Evolutionary conservation across 78 protist genomes (phyloP).

Genomic region (Monosiga brevicollis): DNA sequence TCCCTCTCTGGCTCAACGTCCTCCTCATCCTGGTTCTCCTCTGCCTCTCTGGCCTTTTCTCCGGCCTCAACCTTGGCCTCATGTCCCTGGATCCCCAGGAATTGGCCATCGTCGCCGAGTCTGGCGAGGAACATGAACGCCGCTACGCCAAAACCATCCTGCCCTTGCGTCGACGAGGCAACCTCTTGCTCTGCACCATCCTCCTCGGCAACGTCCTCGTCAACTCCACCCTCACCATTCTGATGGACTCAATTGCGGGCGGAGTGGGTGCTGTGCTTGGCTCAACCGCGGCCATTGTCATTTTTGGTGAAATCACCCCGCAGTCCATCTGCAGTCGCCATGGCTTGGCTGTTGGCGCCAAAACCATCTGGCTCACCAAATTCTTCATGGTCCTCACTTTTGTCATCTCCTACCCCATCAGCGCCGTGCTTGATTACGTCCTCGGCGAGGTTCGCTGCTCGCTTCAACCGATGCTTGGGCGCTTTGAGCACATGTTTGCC

Average conservation of each 20-base stretch:
- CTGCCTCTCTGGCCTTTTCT: conserved; percentile 59
- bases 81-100: conserved; percentile 59
- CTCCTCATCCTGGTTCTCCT: conserved; percentile 35
- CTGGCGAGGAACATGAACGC: conserved; percentile 34
- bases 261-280: conserved; percentile 61
- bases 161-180: conserved; percentile 77
- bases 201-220: conserved; percentile 86
- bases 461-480: too few species aligned
- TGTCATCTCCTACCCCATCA: conserved; percentile 66
- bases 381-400: conserved; percentile 40
- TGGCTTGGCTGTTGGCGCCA: conserved; percentile 58
- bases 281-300: conserved; percentile 57
- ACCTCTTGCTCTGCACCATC: conserved; percentile 85
- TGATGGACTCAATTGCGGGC: conserved; percentile 52
- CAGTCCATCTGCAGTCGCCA: conserved; percentile 71
- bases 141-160: conserved; percentile 54
- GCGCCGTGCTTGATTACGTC: conserved; percentile 51
- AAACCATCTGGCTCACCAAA: conserved; percentile 39
- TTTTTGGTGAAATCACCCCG: conserved; percentile 84
- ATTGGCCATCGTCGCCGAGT: conserved; percentile 47
- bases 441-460: too few species aligned
- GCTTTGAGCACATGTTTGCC: too few species aligned
- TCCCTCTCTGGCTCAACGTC: not conserved
- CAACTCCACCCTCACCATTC: conserved; percentile 66
- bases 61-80: conserved; percentile 81